These are phyloP conservation scores for Phytopythium litorale DNA, from an alignment of 352 stramenopile genomes.

Conservation along the genomic window DNA sequence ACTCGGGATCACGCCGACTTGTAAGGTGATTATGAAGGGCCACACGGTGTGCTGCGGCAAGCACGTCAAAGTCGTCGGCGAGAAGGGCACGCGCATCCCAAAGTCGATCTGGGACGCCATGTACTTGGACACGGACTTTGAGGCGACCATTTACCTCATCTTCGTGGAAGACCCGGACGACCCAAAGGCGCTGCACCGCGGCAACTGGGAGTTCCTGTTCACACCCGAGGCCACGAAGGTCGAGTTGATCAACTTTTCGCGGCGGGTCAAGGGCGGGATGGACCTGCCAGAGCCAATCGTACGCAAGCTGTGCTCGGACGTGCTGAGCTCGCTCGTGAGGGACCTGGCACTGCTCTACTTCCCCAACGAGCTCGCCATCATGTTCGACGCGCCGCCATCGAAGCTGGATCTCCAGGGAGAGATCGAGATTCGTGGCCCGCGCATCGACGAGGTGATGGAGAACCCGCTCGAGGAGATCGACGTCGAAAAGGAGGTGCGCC, in stretches of 20 bases:
- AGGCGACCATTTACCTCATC: constrained; percentile 47
- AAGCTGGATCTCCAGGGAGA: constrained; percentile 61
- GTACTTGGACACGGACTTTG: constrained; percentile 72
- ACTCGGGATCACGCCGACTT: constrained; percentile 57
- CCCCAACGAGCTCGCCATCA: constrained; percentile 50
- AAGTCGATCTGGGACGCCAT: constrained; percentile 79
- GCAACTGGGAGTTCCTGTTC: constrained; percentile 64
- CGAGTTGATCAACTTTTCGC: constrained; percentile 63
- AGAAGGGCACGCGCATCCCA: constrained; percentile 71
- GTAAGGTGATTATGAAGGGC: constrained; percentile 56
- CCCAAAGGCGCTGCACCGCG: constrained; percentile 24
- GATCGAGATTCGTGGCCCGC: constrained; percentile 41
- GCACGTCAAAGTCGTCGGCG: constrained; percentile 72
- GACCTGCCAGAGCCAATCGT: constrained; percentile 67
- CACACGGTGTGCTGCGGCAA: constrained; percentile 66
- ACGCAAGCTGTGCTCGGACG: constrained; percentile 64
- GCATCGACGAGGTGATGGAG: constrained; percentile 66
- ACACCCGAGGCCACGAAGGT: constrained; percentile 50
- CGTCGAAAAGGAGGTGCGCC: constrained; percentile 14
- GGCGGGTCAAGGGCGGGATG: constrained; percentile 60
- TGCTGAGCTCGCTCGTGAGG: constrained; percentile 56
- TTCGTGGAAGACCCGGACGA: constrained; percentile 58
- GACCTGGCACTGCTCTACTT: constrained; percentile 65
- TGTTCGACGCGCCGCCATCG: constrained; percentile 46
- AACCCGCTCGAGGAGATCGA: constrained; percentile 27